Conservation (phyloP, 2,329 filamentous ascomycete species). For the Fusarium sp. region DNA sequence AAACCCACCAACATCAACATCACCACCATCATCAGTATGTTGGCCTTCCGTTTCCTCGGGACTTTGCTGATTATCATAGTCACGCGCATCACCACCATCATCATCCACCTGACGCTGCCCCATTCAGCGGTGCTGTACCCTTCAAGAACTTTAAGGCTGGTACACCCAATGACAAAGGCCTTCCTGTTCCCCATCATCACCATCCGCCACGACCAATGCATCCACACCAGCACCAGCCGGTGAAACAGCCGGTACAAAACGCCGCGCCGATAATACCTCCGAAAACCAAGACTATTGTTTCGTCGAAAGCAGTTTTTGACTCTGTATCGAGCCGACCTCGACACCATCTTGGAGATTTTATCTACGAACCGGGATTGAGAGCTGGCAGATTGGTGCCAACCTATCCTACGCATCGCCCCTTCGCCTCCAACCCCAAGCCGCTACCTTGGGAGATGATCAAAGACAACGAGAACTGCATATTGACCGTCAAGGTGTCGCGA, state of each 20-base stretch:
- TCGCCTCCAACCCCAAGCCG: conserved; percentile 71
- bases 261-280: conserved; percentile 56
- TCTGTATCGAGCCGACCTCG: conserved; percentile 77
- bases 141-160: conserved; percentile 63
- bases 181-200: conserved; percentile 59
- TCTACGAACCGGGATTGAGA: conserved; percentile 78
- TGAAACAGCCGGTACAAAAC: conserved; percentile 42
- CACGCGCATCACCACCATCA: conserved; percentile 71
- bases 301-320: conserved; percentile 76
- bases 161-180: conserved; percentile 56
- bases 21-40: conserved; percentile 76
- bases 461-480: conserved; percentile 86
- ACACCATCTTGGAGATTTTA: conserved; percentile 83
- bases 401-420: conserved; percentile 55
- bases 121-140: conserved; percentile 55
- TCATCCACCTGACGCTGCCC: conserved; percentile 59
- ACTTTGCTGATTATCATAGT: conserved; percentile 45
- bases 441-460: conserved; percentile 78
- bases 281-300: conserved; percentile 73
- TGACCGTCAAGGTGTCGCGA: conserved; percentile 87
- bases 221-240: conserved; percentile 36
- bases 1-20: conserved; percentile 74
- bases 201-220: conserved; percentile 54
- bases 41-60: not conserved
- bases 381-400: conserved; percentile 60